Percentiles rank a stretch among this genome's conserved stretches.
phyloP scores from a whole-genome alignment of 768 basidiomycete species.

The Suillus hirtellus region DNA sequence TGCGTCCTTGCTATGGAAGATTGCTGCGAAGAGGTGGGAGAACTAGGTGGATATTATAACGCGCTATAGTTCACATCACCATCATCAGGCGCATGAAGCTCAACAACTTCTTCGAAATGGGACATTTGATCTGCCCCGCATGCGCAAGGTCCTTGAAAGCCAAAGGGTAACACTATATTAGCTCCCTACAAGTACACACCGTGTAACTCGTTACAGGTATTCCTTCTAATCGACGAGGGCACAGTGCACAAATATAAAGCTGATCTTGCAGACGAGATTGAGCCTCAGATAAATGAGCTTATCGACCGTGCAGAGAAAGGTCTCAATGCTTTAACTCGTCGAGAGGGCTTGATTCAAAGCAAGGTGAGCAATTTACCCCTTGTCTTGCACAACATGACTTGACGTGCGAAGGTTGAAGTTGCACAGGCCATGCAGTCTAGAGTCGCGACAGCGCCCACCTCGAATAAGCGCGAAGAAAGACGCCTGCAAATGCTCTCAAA shows the following conservation, averaged over 20 bases:
- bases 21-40: constrained; percentile 72
- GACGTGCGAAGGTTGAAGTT: constrained; percentile 50
- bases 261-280: constrained; percentile 76
- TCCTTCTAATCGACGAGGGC: constrained; percentile 69
- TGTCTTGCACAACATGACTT: constrained; percentile 6
- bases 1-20: constrained; percentile 80
- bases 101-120: constrained; percentile 70
- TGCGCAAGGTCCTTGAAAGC: constrained; percentile 64
- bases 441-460: constrained; percentile 48
- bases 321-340: constrained; percentile 58
- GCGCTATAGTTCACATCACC: constrained; percentile 11
- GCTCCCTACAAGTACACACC: neutral
- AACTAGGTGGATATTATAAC: neutral
- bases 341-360: constrained; percentile 57
- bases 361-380: constrained; percentile 47
- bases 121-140: constrained; percentile 69
- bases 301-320: constrained; percentile 72
- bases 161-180: constrained; percentile 50
- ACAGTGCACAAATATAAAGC: constrained; percentile 75
- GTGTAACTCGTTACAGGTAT: constrained; percentile 50
- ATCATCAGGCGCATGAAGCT: constrained; percentile 59
- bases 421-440: constrained; percentile 43
- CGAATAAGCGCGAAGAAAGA: constrained; percentile 66
- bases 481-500: constrained; percentile 63
- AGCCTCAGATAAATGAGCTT: constrained; percentile 77